Evolutionary conservation across 495 filamentous ascomycete species (phyloP).

Genomic region (Aspergillus sclerotioniger): DNA sequence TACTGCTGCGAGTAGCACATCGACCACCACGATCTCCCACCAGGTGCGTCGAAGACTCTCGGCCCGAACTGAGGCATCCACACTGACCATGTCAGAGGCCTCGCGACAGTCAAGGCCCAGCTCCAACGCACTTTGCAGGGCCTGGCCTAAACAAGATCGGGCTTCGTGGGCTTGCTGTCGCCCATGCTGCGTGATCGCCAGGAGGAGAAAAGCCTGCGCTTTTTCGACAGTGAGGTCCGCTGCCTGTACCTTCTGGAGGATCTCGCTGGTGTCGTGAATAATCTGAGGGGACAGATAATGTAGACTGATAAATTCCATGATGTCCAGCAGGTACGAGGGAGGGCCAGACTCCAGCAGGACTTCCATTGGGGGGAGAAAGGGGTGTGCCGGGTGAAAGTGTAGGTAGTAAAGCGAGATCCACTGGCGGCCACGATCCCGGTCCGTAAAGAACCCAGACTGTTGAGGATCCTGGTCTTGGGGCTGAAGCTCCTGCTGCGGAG

Average conservation of each 20-base stretch:
- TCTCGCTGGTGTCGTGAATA: background rate
- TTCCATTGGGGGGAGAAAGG: constrained; percentile 7
- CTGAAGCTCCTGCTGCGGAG: background rate
- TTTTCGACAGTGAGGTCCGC: constrained; percentile 4
- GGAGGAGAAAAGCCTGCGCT: constrained; percentile 7
- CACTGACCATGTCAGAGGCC: background rate
- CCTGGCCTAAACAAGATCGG: constrained; percentile 2
- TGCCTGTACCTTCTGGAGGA: background rate
- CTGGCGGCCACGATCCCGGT: background rate
- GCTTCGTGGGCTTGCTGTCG: constrained; percentile 2
- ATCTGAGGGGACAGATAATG: constrained; percentile 2
- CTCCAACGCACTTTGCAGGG: background rate
- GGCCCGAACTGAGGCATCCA: background rate
- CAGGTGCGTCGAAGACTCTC: constrained; percentile 10
- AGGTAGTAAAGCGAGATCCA: constrained; percentile 4
- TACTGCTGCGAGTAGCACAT: constrained; percentile 3
- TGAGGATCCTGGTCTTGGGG: background rate
- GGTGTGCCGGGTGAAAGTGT: constrained; percentile 11
- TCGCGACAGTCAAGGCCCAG: constrained; percentile 4
- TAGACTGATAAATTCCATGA: constrained; percentile 1
- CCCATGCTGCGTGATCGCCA: constrained; percentile 5
- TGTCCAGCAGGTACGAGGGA: background rate
- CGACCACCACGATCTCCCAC: constrained; percentile 12
- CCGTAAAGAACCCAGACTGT: background rate
- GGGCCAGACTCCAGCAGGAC: background rate